Percentiles rank a stretch among this genome's conserved stretches.
Conservation (phyloP, 2,329 filamentous ascomycete genomes). For the Lachnellula hyalina region DNA sequence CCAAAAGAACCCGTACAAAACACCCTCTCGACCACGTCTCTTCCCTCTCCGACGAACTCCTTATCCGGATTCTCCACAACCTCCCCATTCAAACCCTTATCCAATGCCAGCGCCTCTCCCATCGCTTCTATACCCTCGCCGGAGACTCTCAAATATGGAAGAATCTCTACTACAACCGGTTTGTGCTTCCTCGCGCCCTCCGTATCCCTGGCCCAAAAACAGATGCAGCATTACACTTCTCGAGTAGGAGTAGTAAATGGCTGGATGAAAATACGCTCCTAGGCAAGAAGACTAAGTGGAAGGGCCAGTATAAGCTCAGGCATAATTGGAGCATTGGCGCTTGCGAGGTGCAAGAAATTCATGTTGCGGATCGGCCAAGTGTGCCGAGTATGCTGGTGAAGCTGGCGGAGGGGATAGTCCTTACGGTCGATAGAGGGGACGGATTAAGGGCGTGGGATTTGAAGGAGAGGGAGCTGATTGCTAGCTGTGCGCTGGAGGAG, state of each 20-base stretch:
- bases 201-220: conserved; percentile 64
- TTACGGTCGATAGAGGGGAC: conserved; percentile 64
- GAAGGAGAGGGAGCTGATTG: conserved; percentile 56
- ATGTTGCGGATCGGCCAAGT: conserved; percentile 33
- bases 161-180: conserved; percentile 77
- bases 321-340: conserved; percentile 87
- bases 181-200: conserved; percentile 75
- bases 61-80: conserved; percentile 76
- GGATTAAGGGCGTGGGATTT: conserved; percentile 78
- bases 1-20: conserved; percentile 18
- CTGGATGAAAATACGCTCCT: conserved; percentile 35
- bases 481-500: conserved; percentile 37
- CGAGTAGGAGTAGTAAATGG: conserved; percentile 46
- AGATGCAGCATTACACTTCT: conserved; percentile 25
- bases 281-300: conserved; percentile 63
- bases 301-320: conserved; percentile 77
- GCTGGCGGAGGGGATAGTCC: conserved; percentile 68
- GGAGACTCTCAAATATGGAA: conserved; percentile 90
- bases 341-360: conserved; percentile 73
- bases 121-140: conserved; percentile 65
- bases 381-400: conserved; percentile 64
- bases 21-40: conserved; percentile 58
- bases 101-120: conserved; percentile 60
- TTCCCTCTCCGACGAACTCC: conserved; percentile 76
- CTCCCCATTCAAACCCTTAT: conserved; percentile 67